phyloP scores from a whole-genome alignment of 306 rosid species.

The Albizia julibrissin region DNA sequence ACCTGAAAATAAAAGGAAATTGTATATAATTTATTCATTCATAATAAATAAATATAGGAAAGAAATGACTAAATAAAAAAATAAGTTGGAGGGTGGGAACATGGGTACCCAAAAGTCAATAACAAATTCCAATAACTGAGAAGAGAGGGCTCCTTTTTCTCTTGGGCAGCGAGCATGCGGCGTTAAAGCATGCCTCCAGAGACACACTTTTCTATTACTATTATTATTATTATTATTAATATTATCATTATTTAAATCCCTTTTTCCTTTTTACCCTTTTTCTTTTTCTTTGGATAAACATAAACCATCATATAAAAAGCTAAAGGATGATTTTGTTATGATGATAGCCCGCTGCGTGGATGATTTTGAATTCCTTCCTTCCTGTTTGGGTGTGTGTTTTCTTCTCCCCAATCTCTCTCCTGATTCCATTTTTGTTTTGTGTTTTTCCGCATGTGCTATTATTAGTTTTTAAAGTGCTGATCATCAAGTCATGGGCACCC shows the following conservation, averaged over 20 bases:
- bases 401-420: neutral
- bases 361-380: neutral
- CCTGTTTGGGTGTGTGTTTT: neutral
- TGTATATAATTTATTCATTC: neutral
- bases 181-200: neutral
- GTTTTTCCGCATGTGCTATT: neutral
- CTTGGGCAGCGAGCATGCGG: neutral
- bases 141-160: neutral
- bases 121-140: slow-evolving; percentile 23
- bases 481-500: neutral
- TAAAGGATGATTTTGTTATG: slow-evolving; percentile 16
- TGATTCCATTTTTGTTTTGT: neutral
- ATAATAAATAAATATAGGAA: neutral
- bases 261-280: neutral
- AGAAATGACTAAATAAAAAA: neutral
- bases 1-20: neutral
- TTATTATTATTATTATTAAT: neutral
- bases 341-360: slow-evolving; percentile 22
- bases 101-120: neutral
- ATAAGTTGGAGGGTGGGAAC: neutral
- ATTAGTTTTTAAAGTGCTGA: neutral
- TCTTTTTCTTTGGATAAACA: neutral
- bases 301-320: neutral
- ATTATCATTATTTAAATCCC: neutral
- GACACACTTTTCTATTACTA: neutral